Base-by-base conservation (phyloP, 1,284 basidiomycete species). In the Papiliotrema fonsecae region DNA sequence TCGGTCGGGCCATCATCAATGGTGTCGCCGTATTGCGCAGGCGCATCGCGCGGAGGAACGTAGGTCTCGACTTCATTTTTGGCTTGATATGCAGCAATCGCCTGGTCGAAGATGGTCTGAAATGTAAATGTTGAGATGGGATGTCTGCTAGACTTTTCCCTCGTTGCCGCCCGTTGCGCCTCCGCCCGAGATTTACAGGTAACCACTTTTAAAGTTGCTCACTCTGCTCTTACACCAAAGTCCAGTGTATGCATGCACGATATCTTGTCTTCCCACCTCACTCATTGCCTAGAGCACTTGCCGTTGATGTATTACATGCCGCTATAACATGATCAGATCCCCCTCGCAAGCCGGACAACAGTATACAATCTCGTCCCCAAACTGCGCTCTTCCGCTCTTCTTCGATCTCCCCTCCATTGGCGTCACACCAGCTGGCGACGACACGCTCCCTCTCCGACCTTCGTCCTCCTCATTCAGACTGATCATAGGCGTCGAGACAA, bases 331-430 rank as follows among this genome's bases (percentile, higher is more conserved):
- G 42, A 74, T 67, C 25, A 74, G 49, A 52, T 74, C 70, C 13
- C 72, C 72, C 43, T 70, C 56, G 50, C 72, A 74, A 24, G 65
- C 67, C 7, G 68, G 61, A 62, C 73, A 74, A 51, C 71, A 73
- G 49, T 69, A 72, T 58, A 73, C 64, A 49, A 73, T 72, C 53
- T 74, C 73, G 54, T 74, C 73, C 9, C 72, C 71, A 50, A 74
- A 69, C 55, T 74, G 71, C 42, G 60, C 53, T 21, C 46, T 50
- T 36, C 31, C 35, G 18, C 53, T 47, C 26, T 22, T 14, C 40
- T 31, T 31, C 25, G 3, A 16, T 18, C 7, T 14, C 39, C 13
- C n/a, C 27, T 28, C 4, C 13, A 16, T 13, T 22, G 19, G 19
- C 30, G 21, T 25, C 31, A 21, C 22, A 6, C 31, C 46, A 21